Percentiles rank a stretch among this genome's conserved stretches.
These are phyloP conservation scores for Lentinula detonsa DNA, from an alignment of 768 basidiomycete species.

Conservation along the genomic window DNA sequence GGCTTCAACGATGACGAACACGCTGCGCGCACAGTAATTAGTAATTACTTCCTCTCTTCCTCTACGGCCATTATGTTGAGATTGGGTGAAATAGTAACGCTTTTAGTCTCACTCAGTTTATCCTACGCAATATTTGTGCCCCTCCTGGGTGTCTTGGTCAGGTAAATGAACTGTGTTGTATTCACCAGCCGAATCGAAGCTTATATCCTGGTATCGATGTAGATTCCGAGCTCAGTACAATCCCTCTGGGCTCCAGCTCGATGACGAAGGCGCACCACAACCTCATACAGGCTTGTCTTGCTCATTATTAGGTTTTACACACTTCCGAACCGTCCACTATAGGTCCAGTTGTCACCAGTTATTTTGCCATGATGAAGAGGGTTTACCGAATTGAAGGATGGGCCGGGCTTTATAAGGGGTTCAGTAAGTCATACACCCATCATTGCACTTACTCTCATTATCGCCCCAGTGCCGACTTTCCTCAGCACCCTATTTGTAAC, in stretches of 20 bases:
- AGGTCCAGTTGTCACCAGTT: conserved; percentile 18
- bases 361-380: conserved; percentile 66
- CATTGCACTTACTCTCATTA: neutral
- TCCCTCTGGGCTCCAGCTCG: conserved; percentile 77
- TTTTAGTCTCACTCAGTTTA: conserved; percentile 40
- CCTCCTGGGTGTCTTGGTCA: conserved; percentile 62
- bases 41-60: neutral
- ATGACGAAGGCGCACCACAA: conserved; percentile 69
- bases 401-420: conserved; percentile 75
- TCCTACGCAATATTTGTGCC: conserved; percentile 57
- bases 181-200: neutral
- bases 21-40: too few relatives aligned
- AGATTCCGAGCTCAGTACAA: conserved; percentile 62
- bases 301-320: neutral
- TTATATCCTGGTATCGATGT: neutral
- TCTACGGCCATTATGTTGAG: conserved; percentile 21
- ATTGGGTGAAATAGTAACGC: conserved; percentile 29
- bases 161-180: conserved; percentile 29
- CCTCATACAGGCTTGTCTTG: conserved; percentile 52
- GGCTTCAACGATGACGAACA: neutral
- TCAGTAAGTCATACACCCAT: conserved; percentile 34
- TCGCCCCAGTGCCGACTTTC: conserved; percentile 34
- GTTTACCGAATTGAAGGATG: conserved; percentile 74
- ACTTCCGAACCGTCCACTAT: neutral
- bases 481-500: conserved; percentile 50